A percentile compares a stretch with the other conserved stretches of the same genome.
Evolutionary conservation across 192 early-diverging fungal species (phyloP).

Genomic region (Coemansia sp.): DNA sequence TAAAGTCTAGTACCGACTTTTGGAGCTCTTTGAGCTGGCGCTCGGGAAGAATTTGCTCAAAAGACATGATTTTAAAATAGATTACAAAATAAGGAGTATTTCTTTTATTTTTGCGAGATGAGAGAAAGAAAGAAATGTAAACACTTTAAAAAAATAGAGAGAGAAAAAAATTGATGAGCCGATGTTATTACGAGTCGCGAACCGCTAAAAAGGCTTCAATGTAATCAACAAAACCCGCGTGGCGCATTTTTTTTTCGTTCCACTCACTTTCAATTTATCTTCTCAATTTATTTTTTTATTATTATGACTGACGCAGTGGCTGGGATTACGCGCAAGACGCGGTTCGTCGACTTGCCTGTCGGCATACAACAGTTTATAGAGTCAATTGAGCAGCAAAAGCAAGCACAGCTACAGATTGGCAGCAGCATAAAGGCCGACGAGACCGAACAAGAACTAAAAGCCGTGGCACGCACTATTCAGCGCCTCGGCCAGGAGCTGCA

Average conservation of each 20-base stretch:
- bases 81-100: not conserved
- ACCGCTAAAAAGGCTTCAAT: no score
- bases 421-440: conserved; percentile 33
- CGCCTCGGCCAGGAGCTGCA: conserved; percentile 27
- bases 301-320: not conserved
- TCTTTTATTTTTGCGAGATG: not conserved
- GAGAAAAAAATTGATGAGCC: no score
- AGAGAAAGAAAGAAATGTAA: not conserved
- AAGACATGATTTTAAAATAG: conserved; percentile 12
- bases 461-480: conserved; percentile 18
- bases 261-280: no score
- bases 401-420: conserved; percentile 47
- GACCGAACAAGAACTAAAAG: conserved; percentile 23
- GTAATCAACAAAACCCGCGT: not conserved
- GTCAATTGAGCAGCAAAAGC: conserved; percentile 39
- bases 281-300: not conserved
- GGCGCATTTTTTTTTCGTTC: no score
- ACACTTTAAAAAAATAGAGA: not conserved
- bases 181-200: no score
- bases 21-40: conserved; percentile 74
- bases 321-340: conserved; percentile 30
- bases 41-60: conserved; percentile 58
- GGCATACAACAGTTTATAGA: conserved; percentile 27
- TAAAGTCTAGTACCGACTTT: conserved; percentile 83
- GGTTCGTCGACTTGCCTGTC: conserved; percentile 39